Conservation (phyloP, 2,329 filamentous ascomycete species). For the Talaromyces piceae region DNA sequence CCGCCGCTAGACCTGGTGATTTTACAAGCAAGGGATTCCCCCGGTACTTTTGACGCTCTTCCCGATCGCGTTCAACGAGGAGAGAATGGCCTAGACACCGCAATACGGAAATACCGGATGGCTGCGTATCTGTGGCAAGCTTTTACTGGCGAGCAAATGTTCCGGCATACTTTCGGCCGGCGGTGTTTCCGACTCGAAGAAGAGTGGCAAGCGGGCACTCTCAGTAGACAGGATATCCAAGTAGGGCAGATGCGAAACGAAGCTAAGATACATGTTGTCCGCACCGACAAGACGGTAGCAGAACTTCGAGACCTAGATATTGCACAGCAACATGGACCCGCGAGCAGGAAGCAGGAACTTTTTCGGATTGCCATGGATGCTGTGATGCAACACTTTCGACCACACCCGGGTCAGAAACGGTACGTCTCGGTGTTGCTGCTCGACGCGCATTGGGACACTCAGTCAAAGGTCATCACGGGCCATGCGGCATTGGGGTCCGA, state of each 20-base stretch:
- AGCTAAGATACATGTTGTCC: slow-evolving; percentile 80
- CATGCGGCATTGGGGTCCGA: slow-evolving; percentile 78
- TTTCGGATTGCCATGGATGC: slow-evolving; percentile 72
- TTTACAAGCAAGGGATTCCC: slow-evolving; percentile 79
- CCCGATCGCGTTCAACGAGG: slow-evolving; percentile 69
- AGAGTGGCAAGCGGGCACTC: slow-evolving; percentile 80
- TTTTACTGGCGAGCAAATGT: slow-evolving; percentile 96
- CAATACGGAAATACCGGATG: slow-evolving; percentile 87
- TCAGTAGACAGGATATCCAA: slow-evolving; percentile 66
- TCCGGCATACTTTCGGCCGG: slow-evolving; percentile 75
- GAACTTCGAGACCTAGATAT: slow-evolving; percentile 72
- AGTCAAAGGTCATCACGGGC: slow-evolving; percentile 61
- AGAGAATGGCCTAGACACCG: slow-evolving; percentile 72
- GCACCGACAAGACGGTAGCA: slow-evolving; percentile 72
- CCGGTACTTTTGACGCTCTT: slow-evolving; percentile 73
- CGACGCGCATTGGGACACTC: slow-evolving; percentile 79
- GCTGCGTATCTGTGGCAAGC: slow-evolving; percentile 95
- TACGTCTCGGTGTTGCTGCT: slow-evolving; percentile 83
- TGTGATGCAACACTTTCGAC: slow-evolving; percentile 68
- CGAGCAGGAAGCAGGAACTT: slow-evolving; percentile 63
- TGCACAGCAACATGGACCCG: slow-evolving; percentile 68
- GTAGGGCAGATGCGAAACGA: slow-evolving; percentile 75
- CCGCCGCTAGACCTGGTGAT: slow-evolving; percentile 88
- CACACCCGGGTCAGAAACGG: slow-evolving; percentile 67
- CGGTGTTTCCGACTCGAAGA: slow-evolving; percentile 88